Base-by-base conservation (phyloP, 257 asterid genomes). In the Scutellaria minor region DNA sequence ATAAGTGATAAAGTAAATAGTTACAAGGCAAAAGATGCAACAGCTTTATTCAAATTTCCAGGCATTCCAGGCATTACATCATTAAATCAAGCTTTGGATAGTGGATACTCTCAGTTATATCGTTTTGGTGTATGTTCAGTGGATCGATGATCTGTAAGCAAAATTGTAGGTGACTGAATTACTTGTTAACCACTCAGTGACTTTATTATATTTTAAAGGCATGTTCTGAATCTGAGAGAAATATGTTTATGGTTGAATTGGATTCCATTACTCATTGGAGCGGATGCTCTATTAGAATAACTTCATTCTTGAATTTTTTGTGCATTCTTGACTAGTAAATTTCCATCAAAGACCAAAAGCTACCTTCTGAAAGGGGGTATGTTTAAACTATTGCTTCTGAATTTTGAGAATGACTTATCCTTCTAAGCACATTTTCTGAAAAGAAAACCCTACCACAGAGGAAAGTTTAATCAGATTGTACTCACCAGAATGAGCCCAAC, bases 401-500 rank as follows among this genome's bases (percentile, higher is more conserved):
- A 42, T 42, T 42, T 63, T 44, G 50, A 14, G 53, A 46, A 13
- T 63, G 11, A 42, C 53, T 14, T 62, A 35, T 42, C 68, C 68
- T 62, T 62, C 52, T 41, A 63, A 11, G 44, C 7, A 37, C 3
- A 35, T 37, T 51, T 6, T 31, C 27, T 47, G 46, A 9, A 11
- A 66, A 50, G 47, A 65, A 48, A 31, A 66, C 35, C 14, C 14
- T 40, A 40, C 5, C 42, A 14, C 10, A 70, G n/a, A 7, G 22
- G 67, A 41, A 65, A 22, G 12, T 37, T 53, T 12, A 45, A 24
- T 18, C 5, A 57, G 54, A 54, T 60, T 7, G 20, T 39, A 64
- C 74, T 80, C 59, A 85, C 90, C 76, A 85, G 85, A 58, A 85
- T 71, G 13, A 85, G 85, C 76, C 87, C 90, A 46, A 85, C 81